Evolutionary conservation across 2,329 filamentous ascomycete species (phyloP).

Genomic region (Neonectria punicea): DNA sequence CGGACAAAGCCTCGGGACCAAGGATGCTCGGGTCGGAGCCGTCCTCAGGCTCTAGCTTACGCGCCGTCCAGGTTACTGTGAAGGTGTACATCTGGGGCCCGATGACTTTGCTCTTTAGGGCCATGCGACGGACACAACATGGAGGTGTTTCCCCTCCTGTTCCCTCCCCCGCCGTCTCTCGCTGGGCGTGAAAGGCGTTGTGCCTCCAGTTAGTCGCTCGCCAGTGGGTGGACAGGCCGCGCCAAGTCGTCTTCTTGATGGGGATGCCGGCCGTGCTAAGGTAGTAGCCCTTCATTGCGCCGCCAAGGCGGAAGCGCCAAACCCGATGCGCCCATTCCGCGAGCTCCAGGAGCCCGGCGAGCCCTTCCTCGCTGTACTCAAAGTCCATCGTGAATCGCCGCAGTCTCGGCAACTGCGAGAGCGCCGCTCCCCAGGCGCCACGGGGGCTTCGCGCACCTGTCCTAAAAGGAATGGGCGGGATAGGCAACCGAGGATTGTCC

Average conservation of each 20-base stretch:
- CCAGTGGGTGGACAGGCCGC: conserved; percentile 16
- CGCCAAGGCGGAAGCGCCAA: conserved; percentile 28
- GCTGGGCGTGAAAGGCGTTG: not conserved
- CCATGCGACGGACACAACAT: conserved; percentile 7
- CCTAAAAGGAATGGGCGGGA: conserved; percentile 20
- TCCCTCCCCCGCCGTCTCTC: not conserved
- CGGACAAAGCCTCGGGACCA: conserved; percentile 4
- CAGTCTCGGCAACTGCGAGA: conserved; percentile 19
- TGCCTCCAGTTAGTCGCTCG: conserved; percentile 3
- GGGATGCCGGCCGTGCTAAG: conserved; percentile 20
- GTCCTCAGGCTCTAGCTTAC: conserved; percentile 21
- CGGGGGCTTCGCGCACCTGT: not conserved
- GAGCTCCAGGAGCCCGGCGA: conserved; percentile 5
- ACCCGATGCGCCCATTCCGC: conserved; percentile 29
- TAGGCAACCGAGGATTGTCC: not conserved
- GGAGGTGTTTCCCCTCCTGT: not conserved
- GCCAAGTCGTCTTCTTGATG: conserved; percentile 20
- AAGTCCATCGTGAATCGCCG: conserved; percentile 22
- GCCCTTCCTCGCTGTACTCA: conserved; percentile 20
- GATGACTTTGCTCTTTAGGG: conserved; percentile 1
- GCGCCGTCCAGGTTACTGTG: conserved; percentile 23
- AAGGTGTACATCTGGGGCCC: conserved; percentile 27
- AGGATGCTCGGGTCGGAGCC: conserved; percentile 7
- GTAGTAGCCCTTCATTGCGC: conserved; percentile 27
- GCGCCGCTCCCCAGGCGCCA: conserved; percentile 18